Evolutionary conservation across 1,284 basidiomycete genomes (phyloP).

Genomic region (Inonotus hispidus): DNA sequence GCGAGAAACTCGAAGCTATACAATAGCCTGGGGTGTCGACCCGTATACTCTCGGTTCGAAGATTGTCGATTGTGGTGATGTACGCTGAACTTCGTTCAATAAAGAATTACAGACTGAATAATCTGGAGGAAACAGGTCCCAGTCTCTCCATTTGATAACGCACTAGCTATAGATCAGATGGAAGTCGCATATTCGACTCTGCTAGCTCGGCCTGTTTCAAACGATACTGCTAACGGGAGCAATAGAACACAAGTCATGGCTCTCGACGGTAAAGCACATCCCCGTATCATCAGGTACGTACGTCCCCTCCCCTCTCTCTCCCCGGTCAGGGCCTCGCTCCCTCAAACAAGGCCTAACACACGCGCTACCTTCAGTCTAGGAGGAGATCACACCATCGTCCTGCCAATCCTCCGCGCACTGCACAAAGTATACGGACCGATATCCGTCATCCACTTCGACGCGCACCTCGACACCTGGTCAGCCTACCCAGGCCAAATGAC

Average conservation of each 20-base stretch:
- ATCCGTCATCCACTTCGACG: constrained; percentile 79
- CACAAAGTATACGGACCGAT: constrained; percentile 70
- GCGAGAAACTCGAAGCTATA: constrained; percentile 50
- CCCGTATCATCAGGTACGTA: constrained; percentile 58
- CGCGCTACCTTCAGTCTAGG: constrained; percentile 46
- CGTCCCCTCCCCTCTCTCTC: not conserved
- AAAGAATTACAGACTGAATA: not conserved
- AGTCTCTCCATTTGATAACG: constrained; percentile 66
- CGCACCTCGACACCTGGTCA: constrained; percentile 67
- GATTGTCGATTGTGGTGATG: constrained; percentile 79
- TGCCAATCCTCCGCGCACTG: constrained; percentile 69
- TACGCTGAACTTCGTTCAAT: constrained; percentile 25
- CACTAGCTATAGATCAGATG: constrained; percentile 72
- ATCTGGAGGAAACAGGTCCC: constrained; percentile 46
- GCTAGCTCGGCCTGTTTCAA: constrained; percentile 46
- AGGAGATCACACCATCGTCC: constrained; percentile 75
- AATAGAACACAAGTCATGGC: constrained; percentile 33
- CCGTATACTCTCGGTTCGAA: constrained; percentile 54
- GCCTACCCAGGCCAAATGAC: constrained; percentile 48
- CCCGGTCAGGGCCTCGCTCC: no score
- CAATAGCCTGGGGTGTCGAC: constrained; percentile 61
- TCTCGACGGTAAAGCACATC: constrained; percentile 52
- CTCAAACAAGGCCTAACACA: constrained; percentile 7
- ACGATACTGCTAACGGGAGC: constrained; percentile 26
- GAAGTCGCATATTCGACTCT: constrained; percentile 71